A percentile compares a stretch with the other conserved stretches of the same genome.
Evolutionary conservation across 2,329 filamentous ascomycete species (phyloP).

Genomic region (Monilinia vaccinii-corymbosi): DNA sequence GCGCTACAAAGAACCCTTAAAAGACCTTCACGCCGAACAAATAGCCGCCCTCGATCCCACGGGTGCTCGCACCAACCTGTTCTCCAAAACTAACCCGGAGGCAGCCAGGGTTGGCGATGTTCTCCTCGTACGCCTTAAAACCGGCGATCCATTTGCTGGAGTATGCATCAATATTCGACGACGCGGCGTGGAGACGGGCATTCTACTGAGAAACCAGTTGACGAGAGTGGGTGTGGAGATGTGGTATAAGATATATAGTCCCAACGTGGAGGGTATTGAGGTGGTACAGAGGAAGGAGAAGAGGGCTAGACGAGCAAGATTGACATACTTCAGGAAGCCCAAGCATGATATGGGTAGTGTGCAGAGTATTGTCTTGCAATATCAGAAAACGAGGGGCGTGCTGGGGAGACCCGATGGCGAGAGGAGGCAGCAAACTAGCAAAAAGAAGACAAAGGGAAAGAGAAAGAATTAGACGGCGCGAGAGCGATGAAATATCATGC

Average conservation of each 20-base stretch:
- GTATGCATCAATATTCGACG: slow-evolving; percentile 81
- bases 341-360: slow-evolving; percentile 83
- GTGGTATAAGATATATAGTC: slow-evolving; percentile 94
- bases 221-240: slow-evolving; percentile 87
- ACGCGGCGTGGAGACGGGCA: slow-evolving; percentile 79
- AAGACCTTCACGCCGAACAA: slow-evolving; percentile 57
- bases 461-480: neutral
- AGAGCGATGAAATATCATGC: neutral
- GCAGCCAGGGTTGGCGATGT: slow-evolving; percentile 81
- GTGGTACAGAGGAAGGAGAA: slow-evolving; percentile 80
- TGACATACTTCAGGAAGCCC: slow-evolving; percentile 86
- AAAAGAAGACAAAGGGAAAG: slow-evolving; percentile 25
- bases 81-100: slow-evolving; percentile 68
- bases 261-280: slow-evolving; percentile 83
- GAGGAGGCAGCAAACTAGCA: slow-evolving; percentile 17
- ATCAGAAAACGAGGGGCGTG: slow-evolving; percentile 44
- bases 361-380: slow-evolving; percentile 66
- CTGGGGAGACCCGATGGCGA: slow-evolving; percentile 26
- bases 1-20: slow-evolving; percentile 58
- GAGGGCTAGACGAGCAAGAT: slow-evolving; percentile 74
- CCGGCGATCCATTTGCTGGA: slow-evolving; percentile 81
- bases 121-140: slow-evolving; percentile 77
- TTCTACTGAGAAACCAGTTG: slow-evolving; percentile 78
- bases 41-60: slow-evolving; percentile 72
- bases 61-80: slow-evolving; percentile 72